phyloP scores from a whole-genome alignment of 1,139 yeast genomes.

The Trichomonascaceae sp. region DNA sequence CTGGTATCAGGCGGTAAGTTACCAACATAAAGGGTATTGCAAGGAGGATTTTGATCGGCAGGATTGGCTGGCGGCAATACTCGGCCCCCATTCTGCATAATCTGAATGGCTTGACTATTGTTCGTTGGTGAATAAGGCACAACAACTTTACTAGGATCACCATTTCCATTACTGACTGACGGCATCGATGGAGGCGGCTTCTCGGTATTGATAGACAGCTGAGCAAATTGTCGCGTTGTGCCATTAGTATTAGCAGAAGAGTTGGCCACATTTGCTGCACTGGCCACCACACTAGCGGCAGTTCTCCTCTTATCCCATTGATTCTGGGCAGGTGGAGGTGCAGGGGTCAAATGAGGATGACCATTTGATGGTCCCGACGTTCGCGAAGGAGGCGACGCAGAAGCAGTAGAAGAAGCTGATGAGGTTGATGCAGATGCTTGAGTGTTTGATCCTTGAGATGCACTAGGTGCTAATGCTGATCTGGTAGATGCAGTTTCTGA shows the following conservation, averaged over 20 bases:
- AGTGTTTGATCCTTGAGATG: conserved; percentile 11
- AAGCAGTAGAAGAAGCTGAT: conserved; percentile 12
- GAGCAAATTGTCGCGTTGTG: conserved; percentile 14
- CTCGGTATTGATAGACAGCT: conserved; percentile 13
- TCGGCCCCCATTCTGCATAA: conserved; percentile 35
- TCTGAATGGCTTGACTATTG: conserved; percentile 29
- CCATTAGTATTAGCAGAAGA: conserved; percentile 7
- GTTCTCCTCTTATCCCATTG: conserved; percentile 11
- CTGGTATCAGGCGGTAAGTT: conserved; percentile 96
- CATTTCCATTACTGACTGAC: conserved; percentile 7
- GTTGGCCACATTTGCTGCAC: conserved; percentile 11
- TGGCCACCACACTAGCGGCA: conserved; percentile 9
- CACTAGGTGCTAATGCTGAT: conserved; percentile 10
- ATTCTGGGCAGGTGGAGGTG: conserved; percentile 8
- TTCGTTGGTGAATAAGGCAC: conserved; percentile 33
- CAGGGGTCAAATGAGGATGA: conserved; percentile 9
- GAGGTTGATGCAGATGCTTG: conserved; percentile 9
- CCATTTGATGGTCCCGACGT: conserved; percentile 8
- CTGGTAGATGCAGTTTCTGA: conserved; percentile 11
- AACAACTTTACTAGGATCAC: conserved; percentile 24
- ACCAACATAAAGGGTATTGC: conserved; percentile 94
- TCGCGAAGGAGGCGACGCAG: conserved; percentile 11
- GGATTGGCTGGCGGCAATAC: conserved; percentile 97
- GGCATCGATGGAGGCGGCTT: conserved; percentile 10
- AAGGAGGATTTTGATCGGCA: conserved; percentile 98